Evolutionary conservation across 1,284 basidiomycete genomes (phyloP).

Genomic region (Cutaneotrichosporon cavernicola): DNA sequence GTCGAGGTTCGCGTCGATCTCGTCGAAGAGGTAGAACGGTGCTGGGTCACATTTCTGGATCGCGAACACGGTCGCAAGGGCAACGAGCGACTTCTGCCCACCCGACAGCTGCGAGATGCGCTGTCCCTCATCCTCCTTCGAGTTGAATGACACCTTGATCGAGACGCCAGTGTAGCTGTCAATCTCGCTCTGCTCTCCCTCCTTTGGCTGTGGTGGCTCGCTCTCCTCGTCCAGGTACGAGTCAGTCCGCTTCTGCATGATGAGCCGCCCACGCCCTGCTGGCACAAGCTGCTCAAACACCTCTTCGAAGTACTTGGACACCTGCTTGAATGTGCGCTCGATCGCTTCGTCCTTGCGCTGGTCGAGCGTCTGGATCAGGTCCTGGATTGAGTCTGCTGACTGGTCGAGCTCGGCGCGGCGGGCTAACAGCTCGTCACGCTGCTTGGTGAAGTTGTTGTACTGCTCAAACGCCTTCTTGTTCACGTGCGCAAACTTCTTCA

Average conservation of each 20-base stretch:
- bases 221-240: conserved; percentile 54
- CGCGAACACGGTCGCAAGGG: conserved; percentile 95
- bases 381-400: conserved; percentile 83
- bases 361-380: conserved; percentile 92
- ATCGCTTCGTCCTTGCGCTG: conserved; percentile 98
- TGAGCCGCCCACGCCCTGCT: conserved; percentile 81
- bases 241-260: conserved; percentile 86
- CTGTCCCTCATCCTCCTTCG: conserved; percentile 91
- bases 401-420: conserved; percentile 87
- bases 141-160: conserved; percentile 99
- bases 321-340: conserved; percentile 96
- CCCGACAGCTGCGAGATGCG: conserved; percentile 96
- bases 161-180: conserved; percentile 96
- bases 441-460: conserved; percentile 96
- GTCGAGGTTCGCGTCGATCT: conserved; percentile 98
- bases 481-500: conserved; percentile 96
- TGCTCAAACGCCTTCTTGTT: conserved; percentile 99
- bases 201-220: conserved; percentile 39
- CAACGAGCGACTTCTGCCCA: conserved; percentile 96
- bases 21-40: conserved; percentile 99
- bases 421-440: conserved; percentile 83
- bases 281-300: conserved; percentile 98
- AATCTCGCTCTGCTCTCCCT: conserved; percentile 65
- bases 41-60: conserved; percentile 99
- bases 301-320: conserved; percentile 92